Base-by-base conservation (phyloP, 768 basidiomycete genomes). In the Tylopilus intermedius region DNA sequence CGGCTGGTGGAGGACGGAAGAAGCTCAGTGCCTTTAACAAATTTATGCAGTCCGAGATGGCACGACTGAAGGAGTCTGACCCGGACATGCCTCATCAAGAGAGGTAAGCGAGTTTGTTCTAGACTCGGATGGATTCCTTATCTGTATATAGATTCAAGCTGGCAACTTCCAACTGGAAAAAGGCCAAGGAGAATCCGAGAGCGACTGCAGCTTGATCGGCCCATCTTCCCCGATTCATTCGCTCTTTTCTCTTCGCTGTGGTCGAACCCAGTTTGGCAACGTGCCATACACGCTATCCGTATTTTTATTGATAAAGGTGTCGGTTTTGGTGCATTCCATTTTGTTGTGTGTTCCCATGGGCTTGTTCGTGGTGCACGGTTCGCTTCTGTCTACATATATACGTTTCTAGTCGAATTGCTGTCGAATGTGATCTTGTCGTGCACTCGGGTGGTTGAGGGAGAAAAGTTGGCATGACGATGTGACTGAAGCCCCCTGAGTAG, bases 21-120 rank as follows among this genome's bases (percentile, higher is more conserved):
- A 79, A 80, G 67, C 72, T 88, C 44, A 83, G 82, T 33, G 77
- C 80, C 13, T 91, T 86, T 71, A 90, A 90, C 67, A 86, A 84
- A 67, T 91, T 85, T 67, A 74, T 89, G 86, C 81, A 88, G 76
- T 73, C 78, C 21, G 88, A 90, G 67, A 82, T 90, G 77, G 82
- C 83, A 32, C 83, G 86, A 52, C 76, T 90, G 67, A 90, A 87
- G 75, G 84, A 86, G 61, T 74, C 80, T 15, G 78, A 89, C 58
- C 88, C 88, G 30, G 79, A 84, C 49, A 79, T 88, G 62, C 62
- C 76, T 30, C 88, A 90, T 71, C 81, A 81, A 65, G 86, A 88
- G 55, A 77, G 88, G 88, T 90, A 50, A 58, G 63, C 53, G 15
- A 27, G 4, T 50, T 48, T 41, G 45, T 9, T 24, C 10, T 15